Percentiles rank a stretch among this genome's conserved stretches.
These are phyloP conservation scores for Rhodotorula diobovata DNA, from an alignment of 768 basidiomycete genomes.

Conservation along the genomic window DNA sequence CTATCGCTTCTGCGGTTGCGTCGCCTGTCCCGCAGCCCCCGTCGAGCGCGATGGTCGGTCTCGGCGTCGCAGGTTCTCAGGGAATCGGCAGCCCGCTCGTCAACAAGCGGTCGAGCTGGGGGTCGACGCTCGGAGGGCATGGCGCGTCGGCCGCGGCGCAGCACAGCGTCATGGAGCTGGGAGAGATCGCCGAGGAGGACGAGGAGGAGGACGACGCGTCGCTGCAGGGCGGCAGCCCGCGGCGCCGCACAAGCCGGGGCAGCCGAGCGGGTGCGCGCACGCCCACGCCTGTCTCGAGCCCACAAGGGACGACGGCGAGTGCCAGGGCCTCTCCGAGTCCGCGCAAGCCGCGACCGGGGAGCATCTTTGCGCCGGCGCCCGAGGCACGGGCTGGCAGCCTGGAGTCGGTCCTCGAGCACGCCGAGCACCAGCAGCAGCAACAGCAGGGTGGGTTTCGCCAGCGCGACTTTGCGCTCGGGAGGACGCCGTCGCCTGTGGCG, in stretches of 20 bases:
- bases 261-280: conserved; percentile 13
- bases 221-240: neutral
- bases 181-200: conserved; percentile 74
- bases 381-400: neutral
- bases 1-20: conserved; percentile 22
- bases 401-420: neutral
- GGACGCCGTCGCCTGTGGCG: conserved; percentile 1
- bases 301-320: neutral
- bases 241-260: neutral
- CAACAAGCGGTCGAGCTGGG: conserved; percentile 34
- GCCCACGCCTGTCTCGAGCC: conserved; percentile 14
- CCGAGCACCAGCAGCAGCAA: neutral
- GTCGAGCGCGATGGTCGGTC: conserved; percentile 29
- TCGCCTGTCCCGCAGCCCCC: neutral
- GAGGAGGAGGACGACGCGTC: conserved; percentile 64
- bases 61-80: conserved; percentile 15
- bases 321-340: neutral
- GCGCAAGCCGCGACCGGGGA: conserved; percentile 1
- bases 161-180: conserved; percentile 38
- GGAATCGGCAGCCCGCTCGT: neutral
- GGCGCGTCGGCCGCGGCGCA: conserved; percentile 23
- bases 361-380: neutral
- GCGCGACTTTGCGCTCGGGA: neutral
- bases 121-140: neutral
- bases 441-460: neutral